Evolutionary conservation across 352 stramenopile genomes (phyloP).

Genomic region (Phytophthora ohioensis): DNA sequence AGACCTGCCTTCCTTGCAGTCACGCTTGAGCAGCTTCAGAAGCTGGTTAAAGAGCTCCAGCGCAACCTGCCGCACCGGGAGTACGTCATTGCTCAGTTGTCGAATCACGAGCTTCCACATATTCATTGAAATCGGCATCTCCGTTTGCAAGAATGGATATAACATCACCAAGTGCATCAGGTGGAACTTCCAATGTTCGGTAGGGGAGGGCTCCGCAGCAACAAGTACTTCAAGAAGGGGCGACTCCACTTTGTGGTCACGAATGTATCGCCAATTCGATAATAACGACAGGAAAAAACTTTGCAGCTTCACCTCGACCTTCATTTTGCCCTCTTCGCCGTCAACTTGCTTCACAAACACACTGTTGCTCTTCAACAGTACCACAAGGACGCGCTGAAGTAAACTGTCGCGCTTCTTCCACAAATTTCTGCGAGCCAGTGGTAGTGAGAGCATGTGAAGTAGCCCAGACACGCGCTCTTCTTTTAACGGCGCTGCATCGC

Average conservation of each 20-base stretch:
- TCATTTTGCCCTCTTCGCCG: conserved; percentile 63
- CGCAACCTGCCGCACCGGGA: conserved; percentile 69
- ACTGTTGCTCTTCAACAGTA: conserved; percentile 59
- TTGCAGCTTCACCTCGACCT: conserved; percentile 65
- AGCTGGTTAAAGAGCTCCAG: conserved; percentile 62
- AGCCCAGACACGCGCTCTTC: conserved; percentile 52
- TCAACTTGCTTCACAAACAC: conserved; percentile 60
- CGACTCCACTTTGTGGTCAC: conserved; percentile 15
- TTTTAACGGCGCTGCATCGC: conserved; percentile 39
- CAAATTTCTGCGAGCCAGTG: conserved; percentile 49
- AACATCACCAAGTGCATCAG: conserved; percentile 77
- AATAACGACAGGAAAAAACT: conserved; percentile 63
- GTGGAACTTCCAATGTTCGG: conserved; percentile 82
- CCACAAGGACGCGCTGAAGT: conserved; percentile 50
- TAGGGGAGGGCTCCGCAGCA: conserved; percentile 42
- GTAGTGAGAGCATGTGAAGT: conserved; percentile 51
- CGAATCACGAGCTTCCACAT: conserved; percentile 67
- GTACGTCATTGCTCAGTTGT: conserved; percentile 63
- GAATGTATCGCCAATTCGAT: conserved; percentile 62
- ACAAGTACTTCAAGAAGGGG: conserved; percentile 48
- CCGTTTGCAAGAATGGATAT: conserved; percentile 66
- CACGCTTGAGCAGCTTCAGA: conserved; percentile 55
- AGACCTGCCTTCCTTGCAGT: conserved; percentile 4
- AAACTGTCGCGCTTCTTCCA: conserved; percentile 57
- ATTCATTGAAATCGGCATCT: conserved; percentile 46